Percentiles rank a stretch among this genome's conserved stretches.
These are phyloP conservation scores for Turritis glabra DNA, from an alignment of 345 rosid species.

Conservation along the genomic window DNA sequence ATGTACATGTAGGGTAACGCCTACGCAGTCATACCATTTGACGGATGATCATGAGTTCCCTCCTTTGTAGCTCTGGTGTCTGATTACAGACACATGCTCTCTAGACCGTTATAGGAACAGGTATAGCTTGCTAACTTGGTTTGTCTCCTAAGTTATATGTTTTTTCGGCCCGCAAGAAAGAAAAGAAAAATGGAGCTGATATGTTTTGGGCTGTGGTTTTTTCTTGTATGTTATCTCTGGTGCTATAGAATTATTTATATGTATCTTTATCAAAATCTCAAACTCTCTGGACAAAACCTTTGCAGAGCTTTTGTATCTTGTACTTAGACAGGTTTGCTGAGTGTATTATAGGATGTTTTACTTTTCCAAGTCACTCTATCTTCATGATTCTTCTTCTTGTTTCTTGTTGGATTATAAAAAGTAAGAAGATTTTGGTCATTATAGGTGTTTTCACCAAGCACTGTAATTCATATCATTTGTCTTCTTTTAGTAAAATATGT, in stretches of 20 bases:
- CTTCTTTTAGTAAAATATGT: background rate
- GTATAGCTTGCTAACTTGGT: slow-evolving; percentile 37
- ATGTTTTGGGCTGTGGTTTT: slow-evolving; percentile 26
- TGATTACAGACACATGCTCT: slow-evolving; percentile 28
- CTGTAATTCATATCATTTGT: background rate
- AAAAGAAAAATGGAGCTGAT: slow-evolving; percentile 22
- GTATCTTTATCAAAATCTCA: slow-evolving; percentile 25
- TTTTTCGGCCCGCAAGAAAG: background rate
- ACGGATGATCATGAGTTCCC: slow-evolving; percentile 85
- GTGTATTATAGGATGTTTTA: slow-evolving; percentile 33
- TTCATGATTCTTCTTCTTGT: background rate
- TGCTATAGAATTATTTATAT: slow-evolving; percentile 19
- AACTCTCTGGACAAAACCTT: slow-evolving; percentile 27
- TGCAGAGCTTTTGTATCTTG: slow-evolving; percentile 38
- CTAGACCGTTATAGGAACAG: slow-evolving; percentile 38
- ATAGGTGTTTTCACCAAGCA: background rate
- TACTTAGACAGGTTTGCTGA: slow-evolving; percentile 35
- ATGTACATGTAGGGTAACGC: slow-evolving; percentile 48
- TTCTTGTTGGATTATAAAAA: background rate
- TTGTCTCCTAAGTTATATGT: slow-evolving; percentile 24
- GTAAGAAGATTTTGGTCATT: background rate
- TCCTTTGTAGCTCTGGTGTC: slow-evolving; percentile 57
- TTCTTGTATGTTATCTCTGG: slow-evolving; percentile 24
- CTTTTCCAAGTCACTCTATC: background rate
- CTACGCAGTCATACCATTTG: slow-evolving; percentile 59